Base-by-base conservation (phyloP, 2,329 filamentous ascomycete genomes). In the Bipolaris victoriae region DNA sequence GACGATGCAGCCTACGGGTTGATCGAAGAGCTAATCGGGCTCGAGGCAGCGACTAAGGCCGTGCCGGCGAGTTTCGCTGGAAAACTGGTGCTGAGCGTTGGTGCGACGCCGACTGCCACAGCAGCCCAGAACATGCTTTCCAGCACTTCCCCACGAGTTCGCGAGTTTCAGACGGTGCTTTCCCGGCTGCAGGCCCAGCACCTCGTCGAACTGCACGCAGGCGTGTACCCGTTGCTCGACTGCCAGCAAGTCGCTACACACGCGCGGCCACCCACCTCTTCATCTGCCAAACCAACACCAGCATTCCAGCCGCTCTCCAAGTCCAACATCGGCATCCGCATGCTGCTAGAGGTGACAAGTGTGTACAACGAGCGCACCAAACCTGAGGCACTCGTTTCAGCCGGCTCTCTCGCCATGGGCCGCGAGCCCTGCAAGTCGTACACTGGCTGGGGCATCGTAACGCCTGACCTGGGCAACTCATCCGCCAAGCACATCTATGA, bases 211-310 rank as follows among this genome's bases (percentile, higher is more conserved):
- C 79, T 92, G 1, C 90, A 93, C 71, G 90, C 90, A 0, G 90
- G 90, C 29, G 88, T 91, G 2, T 94, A 93, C 70, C 86, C 90
- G 0, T 81, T 87, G 3, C 83, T 94, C 7, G 91, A 95, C 73
- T 80, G 93, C 66, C 91, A 95, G 73, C 91, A 95, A 73, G 80
- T 94, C 1, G 87, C 90, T 1, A 91, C 90, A 0, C 85, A 88
- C 66, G 87, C 89, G 3, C 76, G 83, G 0, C 80, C 82, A 3
- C 10, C 51, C 9, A 41, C 46, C 7, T 66, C 73, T 0, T 53
- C 65, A 20, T 63, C 63, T 15, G 43, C 63, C 13, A 43, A 45
- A 13, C 20, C 56, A 6, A 58, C 36, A 26, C 51, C 50, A 7
- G 60, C 60, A 7, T 67, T 72, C 44, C 63, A 66, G 46, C 20